Percentiles rank a stretch among this genome's conserved stretches.
Evolutionary conservation across 2,329 filamentous ascomycete genomes (phyloP).

Genomic region (Allantophomopsis cytisporea): DNA sequence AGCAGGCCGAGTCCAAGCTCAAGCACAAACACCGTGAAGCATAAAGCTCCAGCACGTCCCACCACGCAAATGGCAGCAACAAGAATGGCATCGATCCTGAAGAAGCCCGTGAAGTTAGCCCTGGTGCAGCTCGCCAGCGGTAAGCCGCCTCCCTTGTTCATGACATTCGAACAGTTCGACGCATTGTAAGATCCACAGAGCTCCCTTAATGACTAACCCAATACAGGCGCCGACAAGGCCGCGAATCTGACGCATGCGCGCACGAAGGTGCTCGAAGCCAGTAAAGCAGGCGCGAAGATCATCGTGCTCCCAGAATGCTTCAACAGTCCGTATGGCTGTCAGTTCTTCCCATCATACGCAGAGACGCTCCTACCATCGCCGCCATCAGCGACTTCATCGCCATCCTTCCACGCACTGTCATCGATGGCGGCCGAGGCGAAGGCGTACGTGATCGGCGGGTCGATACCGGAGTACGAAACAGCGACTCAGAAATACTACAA

Average conservation of each 20-base stretch:
- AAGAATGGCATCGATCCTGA: constrained; percentile 36
- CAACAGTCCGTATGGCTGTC: constrained; percentile 91
- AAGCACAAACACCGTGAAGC: too few species aligned
- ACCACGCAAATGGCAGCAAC: too few species aligned
- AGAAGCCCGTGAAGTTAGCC: constrained; percentile 66
- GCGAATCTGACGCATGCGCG: constrained; percentile 74
- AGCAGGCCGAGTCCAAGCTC: too few species aligned
- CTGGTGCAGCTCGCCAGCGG: constrained; percentile 70
- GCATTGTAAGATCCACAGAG: neutral
- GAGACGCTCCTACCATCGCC: constrained; percentile 75
- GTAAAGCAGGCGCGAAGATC: constrained; percentile 62
- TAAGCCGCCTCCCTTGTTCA: constrained; percentile 14
- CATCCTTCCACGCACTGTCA: constrained; percentile 75
- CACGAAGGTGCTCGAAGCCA: constrained; percentile 70
- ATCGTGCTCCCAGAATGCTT: constrained; percentile 97
- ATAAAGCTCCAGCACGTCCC: too few species aligned
- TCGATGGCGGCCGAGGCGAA: constrained; percentile 65
- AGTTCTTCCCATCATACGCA: constrained; percentile 85
- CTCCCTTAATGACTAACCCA: constrained; percentile 10
- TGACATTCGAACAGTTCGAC: neutral
- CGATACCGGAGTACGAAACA: constrained; percentile 71
- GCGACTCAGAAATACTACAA: constrained; percentile 67
- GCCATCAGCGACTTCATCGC: constrained; percentile 54
- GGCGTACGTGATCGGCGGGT: constrained; percentile 78
- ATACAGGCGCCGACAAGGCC: constrained; percentile 60